These are phyloP conservation scores for Solanum virginianum DNA, from an alignment of 257 asterid species.

Conservation along the genomic window DNA sequence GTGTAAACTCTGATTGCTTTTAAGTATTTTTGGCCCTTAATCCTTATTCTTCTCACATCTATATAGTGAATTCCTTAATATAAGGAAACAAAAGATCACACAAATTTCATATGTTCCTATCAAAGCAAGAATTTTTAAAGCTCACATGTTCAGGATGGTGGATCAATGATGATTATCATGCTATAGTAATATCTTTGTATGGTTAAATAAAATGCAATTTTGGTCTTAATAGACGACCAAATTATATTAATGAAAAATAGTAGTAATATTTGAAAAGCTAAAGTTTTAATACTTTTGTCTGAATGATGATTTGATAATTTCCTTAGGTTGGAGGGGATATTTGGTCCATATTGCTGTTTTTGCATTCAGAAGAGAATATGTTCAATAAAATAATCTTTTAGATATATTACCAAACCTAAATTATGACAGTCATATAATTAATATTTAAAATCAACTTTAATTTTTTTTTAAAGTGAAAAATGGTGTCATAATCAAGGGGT, in stretches of 20 bases:
- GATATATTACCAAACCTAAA: not conserved
- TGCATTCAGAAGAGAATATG: not conserved
- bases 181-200: not conserved
- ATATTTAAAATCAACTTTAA: too few species aligned
- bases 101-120: not conserved
- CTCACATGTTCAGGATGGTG: not conserved
- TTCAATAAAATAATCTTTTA: not conserved
- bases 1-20: not conserved
- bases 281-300: not conserved
- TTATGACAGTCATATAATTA: too few species aligned
- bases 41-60: not conserved
- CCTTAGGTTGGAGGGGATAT: rapidly evolving
- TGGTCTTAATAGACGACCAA: not conserved
- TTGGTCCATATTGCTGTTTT: not conserved
- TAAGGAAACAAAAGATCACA: not conserved
- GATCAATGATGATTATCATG: not conserved
- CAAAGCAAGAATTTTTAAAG: not conserved
- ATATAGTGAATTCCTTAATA: not conserved
- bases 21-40: not conserved
- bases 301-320: not conserved
- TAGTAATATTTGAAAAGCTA: not conserved
- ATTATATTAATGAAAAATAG: not conserved
- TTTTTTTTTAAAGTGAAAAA: not conserved
- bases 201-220: not conserved
- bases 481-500: not conserved